phyloP scores from a whole-genome alignment of 495 filamentous ascomycete genomes.

The Entonaema liquescens region DNA sequence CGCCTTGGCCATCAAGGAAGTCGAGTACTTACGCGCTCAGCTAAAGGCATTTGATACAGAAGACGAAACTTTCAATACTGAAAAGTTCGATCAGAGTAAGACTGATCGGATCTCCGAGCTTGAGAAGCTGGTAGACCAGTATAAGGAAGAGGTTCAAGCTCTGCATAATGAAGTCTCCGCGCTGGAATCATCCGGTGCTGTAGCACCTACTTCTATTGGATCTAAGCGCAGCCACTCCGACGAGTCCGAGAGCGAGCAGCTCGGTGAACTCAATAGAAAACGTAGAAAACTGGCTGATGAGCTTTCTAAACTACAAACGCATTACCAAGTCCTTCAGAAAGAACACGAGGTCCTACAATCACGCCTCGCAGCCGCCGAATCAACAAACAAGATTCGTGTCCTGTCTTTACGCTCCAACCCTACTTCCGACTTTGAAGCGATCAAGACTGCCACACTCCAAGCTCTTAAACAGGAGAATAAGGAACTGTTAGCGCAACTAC shows the following conservation, averaged over 20 bases:
- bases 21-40: constrained; percentile 91
- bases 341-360: constrained; percentile 76
- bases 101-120: constrained; percentile 79
- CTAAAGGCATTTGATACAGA: constrained; percentile 91
- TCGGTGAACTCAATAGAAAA: constrained; percentile 84
- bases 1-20: constrained; percentile 85
- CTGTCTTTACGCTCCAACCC: constrained; percentile 91
- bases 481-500: constrained; percentile 80
- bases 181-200: constrained; percentile 55
- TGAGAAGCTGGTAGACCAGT: constrained; percentile 85
- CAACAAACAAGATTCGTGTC: constrained; percentile 80
- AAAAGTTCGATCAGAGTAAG: constrained; percentile 80
- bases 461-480: constrained; percentile 84
- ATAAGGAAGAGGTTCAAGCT: constrained; percentile 81
- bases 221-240: constrained; percentile 67
- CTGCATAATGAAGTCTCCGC: constrained; percentile 75
- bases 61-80: constrained; percentile 82
- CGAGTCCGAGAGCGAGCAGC: constrained; percentile 74
- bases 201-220: constrained; percentile 49
- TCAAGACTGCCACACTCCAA: constrained; percentile 80
- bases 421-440: constrained; percentile 79
- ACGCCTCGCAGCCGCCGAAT: constrained; percentile 75
- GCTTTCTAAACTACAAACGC: constrained; percentile 71
- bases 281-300: constrained; percentile 85
- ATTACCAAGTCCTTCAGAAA: constrained; percentile 70